phyloP scores from a whole-genome alignment of 306 rosid species.

The Dalbergia cochinchinensis region DNA sequence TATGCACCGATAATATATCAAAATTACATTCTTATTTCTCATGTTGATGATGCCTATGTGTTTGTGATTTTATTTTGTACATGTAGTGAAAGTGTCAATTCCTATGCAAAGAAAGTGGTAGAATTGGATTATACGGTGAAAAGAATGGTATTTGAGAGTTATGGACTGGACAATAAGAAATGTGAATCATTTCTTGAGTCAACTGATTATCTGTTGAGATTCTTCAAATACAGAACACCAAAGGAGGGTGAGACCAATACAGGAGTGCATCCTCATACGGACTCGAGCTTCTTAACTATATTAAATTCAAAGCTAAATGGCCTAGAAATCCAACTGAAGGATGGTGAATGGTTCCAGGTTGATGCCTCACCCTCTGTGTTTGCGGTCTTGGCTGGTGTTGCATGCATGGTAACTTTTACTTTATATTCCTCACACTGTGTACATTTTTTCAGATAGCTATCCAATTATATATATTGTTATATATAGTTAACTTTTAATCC shows the following conservation, averaged over 20 bases:
- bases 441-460: no score
- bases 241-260: conserved; percentile 15
- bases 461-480: no score
- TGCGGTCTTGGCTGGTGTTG: conserved; percentile 45
- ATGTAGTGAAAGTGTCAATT: conserved; percentile 37
- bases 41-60: background rate
- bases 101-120: conserved; percentile 33
- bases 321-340: conserved; percentile 36
- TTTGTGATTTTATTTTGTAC: background rate
- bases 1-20: no score
- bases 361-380: conserved; percentile 40
- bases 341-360: conserved; percentile 44
- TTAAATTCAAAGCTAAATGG: conserved; percentile 35
- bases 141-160: conserved; percentile 46
- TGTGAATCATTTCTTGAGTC: conserved; percentile 28
- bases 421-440: no score
- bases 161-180: conserved; percentile 28
- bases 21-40: background rate
- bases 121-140: conserved; percentile 34
- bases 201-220: conserved; percentile 31
- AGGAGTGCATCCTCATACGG: conserved; percentile 44
- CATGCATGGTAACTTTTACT: conserved; percentile 13
- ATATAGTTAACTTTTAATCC: no score
- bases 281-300: conserved; percentile 31
- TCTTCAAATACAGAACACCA: conserved; percentile 38